Evolutionary conservation across 139 green algal species (phyloP), one percentile per base, ranked within the genome.

Genomic region (Chlamydomonas sp.): DNA sequence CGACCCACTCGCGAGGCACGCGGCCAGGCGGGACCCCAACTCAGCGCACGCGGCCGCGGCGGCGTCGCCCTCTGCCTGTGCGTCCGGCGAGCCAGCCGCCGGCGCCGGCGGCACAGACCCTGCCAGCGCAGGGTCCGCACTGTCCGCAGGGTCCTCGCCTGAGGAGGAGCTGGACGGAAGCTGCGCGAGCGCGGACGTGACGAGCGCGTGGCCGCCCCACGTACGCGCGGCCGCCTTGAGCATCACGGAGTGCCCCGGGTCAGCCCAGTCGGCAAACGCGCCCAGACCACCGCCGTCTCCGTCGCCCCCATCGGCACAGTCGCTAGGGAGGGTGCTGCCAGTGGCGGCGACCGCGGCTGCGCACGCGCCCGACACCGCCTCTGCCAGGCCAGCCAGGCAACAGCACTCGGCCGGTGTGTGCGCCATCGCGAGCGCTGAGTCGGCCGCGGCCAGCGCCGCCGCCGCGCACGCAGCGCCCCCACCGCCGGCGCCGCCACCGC

Each of bases 171-270:
- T n/a, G n/a, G n/a, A n/a, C n/a, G n/a, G n/a, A n/a, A n/a, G n/a
- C n/a, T n/a, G n/a, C n/a, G n/a, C n/a, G n/a, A n/a, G n/a, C n/a
- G n/a, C n/a, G n/a, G n/a, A n/a, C n/a, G n/a, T n/a, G n/a, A n/a
- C n/a, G 43, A 48, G 31, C 10, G 61, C 74, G 33, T 62, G 60
- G 13, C 73, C 63, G 38, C 88, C 31, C 67, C 38, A 75, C 35
- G 82, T 61, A 66, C 71, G 61, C n/a, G 73, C 47, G 5, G 75
- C 78, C 66, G 75, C 34, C 69, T 76, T 84, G 6, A 74, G 62
- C 29, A 76, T 70, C 3, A 74, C 34, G 30, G 62, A 67, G 13
- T 58, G 63, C 73, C 82, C 80, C n/a, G 79, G 76, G 67, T 84
- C 75, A 10, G 4, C 31, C 3, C 54, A 65, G 29, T 76, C 70